Percentiles rank a stretch among this genome's conserved stretches.
Evolutionary conservation across 192 early-diverging fungal genomes (phyloP).

Genomic region (Ramicandelaber brevisporus): DNA sequence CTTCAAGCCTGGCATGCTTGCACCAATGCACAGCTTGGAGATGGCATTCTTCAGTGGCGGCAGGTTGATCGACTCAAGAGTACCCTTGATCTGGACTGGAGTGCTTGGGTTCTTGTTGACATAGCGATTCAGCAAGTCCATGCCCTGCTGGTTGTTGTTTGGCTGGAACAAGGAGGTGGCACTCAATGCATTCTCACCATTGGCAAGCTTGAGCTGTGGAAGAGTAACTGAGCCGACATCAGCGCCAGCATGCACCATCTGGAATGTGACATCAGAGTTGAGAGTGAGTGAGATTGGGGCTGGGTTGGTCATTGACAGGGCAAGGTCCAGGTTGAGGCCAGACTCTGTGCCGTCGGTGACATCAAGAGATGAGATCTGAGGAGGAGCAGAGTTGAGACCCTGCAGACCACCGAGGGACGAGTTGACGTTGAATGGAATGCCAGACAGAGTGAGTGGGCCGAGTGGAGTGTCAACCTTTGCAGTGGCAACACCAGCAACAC

Average conservation of each 20-base stretch:
- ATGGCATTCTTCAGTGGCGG: constrained; percentile 18
- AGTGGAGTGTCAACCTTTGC: constrained; percentile 23
- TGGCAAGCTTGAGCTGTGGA: constrained; percentile 12
- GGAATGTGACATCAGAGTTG: too few species aligned
- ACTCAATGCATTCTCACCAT: constrained; percentile 15
- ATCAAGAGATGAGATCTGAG: constrained; percentile 21
- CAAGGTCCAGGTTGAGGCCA: constrained; percentile 12
- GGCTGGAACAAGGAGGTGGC: constrained; percentile 20
- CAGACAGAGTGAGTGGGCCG: constrained; percentile 19
- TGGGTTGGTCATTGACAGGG: constrained; percentile 16
- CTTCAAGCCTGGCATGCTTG: constrained; percentile 18
- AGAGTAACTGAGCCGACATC: constrained; percentile 20
- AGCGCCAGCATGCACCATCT: constrained; percentile 13
- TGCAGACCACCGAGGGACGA: constrained; percentile 23
- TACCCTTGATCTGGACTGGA: constrained; percentile 16
- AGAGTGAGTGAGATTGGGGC: too few species aligned
- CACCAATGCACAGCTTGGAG: constrained; percentile 8
- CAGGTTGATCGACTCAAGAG: constrained; percentile 12
- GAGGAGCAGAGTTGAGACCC: constrained; percentile 20
- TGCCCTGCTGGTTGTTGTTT: constrained; percentile 12
- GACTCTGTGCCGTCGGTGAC: constrained; percentile 21
- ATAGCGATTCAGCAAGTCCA: constrained; percentile 18
- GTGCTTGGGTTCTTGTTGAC: constrained; percentile 13
- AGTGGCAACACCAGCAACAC: constrained; percentile 17
- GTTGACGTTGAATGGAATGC: constrained; percentile 23